Conservation (phyloP, 139 green algal genomes). For the Picocystis salinarum region DNA sequence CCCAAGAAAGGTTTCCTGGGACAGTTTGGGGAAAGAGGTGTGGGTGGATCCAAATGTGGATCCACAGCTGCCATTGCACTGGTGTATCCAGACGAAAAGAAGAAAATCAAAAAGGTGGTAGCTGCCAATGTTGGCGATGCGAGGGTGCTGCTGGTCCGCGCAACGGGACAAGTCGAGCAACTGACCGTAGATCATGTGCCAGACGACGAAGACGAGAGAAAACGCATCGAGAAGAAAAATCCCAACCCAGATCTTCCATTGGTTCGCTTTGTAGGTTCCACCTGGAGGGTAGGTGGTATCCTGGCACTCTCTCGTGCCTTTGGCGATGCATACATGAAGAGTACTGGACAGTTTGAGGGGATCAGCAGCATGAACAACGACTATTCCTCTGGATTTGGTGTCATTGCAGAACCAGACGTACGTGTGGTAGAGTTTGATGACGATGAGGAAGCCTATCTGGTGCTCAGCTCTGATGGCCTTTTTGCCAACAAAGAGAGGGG, state of each 20-base stretch:
- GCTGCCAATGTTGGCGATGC: slow-evolving; percentile 79
- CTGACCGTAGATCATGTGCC: slow-evolving; percentile 78
- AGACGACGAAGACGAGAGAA: slow-evolving; percentile 17
- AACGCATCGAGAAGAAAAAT: slow-evolving; percentile 80
- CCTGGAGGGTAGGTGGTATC: slow-evolving; percentile 83
- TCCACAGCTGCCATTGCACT: slow-evolving; percentile 42
- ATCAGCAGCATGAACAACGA: slow-evolving; percentile 15
- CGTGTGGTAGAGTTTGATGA: slow-evolving; percentile 28
- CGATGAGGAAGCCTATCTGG: slow-evolving; percentile 46
- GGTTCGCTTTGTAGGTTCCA: slow-evolving; percentile 24
- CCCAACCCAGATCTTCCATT: slow-evolving; percentile 80
- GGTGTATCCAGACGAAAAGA: slow-evolving; percentile 15
- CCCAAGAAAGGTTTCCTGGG: slow-evolving; percentile 55
- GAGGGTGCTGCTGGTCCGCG: slow-evolving; percentile 47
- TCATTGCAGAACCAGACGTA: slow-evolving; percentile 56
- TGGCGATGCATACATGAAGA: slow-evolving; percentile 87
- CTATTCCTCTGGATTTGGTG: slow-evolving; percentile 63
- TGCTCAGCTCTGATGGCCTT: slow-evolving; percentile 68
- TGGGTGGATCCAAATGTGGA: slow-evolving; percentile 75
- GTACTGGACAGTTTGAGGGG: slow-evolving; percentile 73
- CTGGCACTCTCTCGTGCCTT: slow-evolving; percentile 85
- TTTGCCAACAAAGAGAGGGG: slow-evolving; percentile 64
- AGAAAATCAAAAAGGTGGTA: slow-evolving; percentile 23
- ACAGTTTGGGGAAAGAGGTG: slow-evolving; percentile 53
- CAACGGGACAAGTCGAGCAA: slow-evolving; percentile 33